Percentiles rank a stretch among this genome's conserved stretches.
phyloP scores from a whole-genome alignment of 352 stramenopile species.

The Phytophthora megakarya region DNA sequence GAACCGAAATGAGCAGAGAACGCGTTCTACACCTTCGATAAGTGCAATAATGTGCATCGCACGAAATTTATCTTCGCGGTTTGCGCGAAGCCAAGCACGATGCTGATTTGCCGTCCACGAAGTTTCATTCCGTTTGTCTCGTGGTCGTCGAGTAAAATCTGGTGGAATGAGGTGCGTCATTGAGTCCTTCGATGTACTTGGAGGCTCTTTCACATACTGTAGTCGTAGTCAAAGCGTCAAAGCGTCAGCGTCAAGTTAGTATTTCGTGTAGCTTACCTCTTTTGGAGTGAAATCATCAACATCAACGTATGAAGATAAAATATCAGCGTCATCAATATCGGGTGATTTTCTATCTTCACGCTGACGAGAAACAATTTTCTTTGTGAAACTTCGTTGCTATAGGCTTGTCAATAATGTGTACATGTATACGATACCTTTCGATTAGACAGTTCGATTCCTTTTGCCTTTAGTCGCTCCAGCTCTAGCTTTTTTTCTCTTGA shows the following conservation, averaged over 20 bases:
- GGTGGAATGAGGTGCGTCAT: slow-evolving; percentile 28
- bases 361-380: slow-evolving; percentile 2
- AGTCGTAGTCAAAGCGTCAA: not conserved
- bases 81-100: slow-evolving; percentile 41
- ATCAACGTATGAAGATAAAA: slow-evolving; percentile 53
- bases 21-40: slow-evolving; percentile 40
- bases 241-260: not conserved
- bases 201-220: slow-evolving; percentile 12
- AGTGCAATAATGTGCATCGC: slow-evolving; percentile 70
- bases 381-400: not conserved
- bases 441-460: slow-evolving; percentile 22
- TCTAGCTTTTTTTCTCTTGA: slow-evolving; percentile 28
- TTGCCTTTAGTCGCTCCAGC: slow-evolving; percentile 18
- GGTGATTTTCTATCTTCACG: slow-evolving; percentile 5
- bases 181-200: slow-evolving; percentile 16
- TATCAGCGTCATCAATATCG: slow-evolving; percentile 6
- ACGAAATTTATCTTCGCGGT: slow-evolving; percentile 58
- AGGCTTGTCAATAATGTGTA: not conserved
- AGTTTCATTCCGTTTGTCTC: slow-evolving; percentile 20
- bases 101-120: slow-evolving; percentile 40
- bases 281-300: slow-evolving; percentile 52
- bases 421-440: too few relatives aligned
- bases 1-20: slow-evolving; percentile 58
- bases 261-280: slow-evolving; percentile 36
- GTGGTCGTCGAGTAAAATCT: slow-evolving; percentile 29